Evolutionary conservation across 208 protist species (phyloP), one percentile per base, ranked within the genome.

Genomic region (Vickermania spadyakhi): DNA sequence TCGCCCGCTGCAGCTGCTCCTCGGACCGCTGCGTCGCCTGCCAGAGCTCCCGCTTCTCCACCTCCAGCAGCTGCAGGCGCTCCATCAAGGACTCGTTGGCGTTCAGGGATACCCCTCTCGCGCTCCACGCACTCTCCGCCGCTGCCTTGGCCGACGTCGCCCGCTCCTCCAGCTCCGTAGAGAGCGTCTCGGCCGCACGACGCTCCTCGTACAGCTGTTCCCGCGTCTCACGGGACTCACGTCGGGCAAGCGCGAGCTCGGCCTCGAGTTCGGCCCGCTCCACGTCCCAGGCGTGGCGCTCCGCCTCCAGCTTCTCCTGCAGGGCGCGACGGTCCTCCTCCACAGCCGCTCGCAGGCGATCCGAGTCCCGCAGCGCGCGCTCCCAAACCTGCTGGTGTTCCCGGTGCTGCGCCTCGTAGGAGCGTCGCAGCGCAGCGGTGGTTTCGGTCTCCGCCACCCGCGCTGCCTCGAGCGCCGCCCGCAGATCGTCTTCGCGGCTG

Each of bases 401-500:
- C 1, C 42, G 36, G 53, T 75, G 70, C 14, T 25, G 25, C 7
- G 62, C 64, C 0, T 60, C 57, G 21, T 75, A 50, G 4, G 25
- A 54, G 22, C 27, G 28, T 27, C 53, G 64, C 52, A 68, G 57
- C 26, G 27, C 64, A 22, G 55, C 58, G 36, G 60, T 26, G 56
- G 31, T 51, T 50, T 29, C 58, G 52, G 25, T 50, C 42, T 70
- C 60, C 13, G 42, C 50, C 4, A n/a, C 57, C 23, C 60, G 67
- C 51, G 41, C 58, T 41, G n/a, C 22, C 51, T 67, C 29, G 29
- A 50, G 11, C 2, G 45, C 31, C 60, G 65, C 64, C 53, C 68
- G 68, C 51, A 68, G 51, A 58, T 75, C 64, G 29, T 65, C 42
- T 28, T 65, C 41, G 11, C 36, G 36, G 11, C 11, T 45, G 11